Evolutionary conservation across 257 asterid genomes (phyloP), one percentile per base, ranked within the genome.

Genomic region (Anisodus acutangulus): DNA sequence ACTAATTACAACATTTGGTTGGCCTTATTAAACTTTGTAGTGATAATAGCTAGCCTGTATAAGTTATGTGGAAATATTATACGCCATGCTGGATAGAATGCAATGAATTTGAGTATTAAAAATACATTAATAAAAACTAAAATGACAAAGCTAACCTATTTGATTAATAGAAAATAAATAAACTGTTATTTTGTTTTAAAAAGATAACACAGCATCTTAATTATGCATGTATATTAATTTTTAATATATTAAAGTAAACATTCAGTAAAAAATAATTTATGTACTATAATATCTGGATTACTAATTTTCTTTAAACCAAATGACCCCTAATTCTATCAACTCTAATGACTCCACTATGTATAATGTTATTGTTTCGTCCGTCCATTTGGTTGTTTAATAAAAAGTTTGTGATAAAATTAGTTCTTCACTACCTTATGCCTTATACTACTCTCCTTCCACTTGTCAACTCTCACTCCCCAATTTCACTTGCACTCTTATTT

Each of bases 371-470:
- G 0, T 49, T 53, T 76, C 8, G 11, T 2, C 81, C 81, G 10
- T 76, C 81, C 81, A 53, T 78, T 78, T 53, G 81, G 81, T 51
- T 78, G 81, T 53, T 70, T 49, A 1, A 26, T 76, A 76, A 53
- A 76, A 26, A 26, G 15, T 13, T 53, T 76, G 64, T 26, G 43
- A 53, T 49, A 76, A 22, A 12, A 26, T 26, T 22, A 26, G 1
- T 26, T 6, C 13, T 51, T 49, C 63, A 76, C 81, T 76, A 45
- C 81, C 64, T 53, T 19, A 39, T 58, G 79, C 79, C 45, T 71
- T 71, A 31, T 31, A 71, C 79, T 71, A 39, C 79, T 71, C 70
- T 57, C 76, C 76, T 62, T 81, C 84, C 84, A 81, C 84, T 81
- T 81, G 84, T 81, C 84, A 81, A 49, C 59, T 49, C 81, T 76